Conservation (phyloP, 192 early-diverging fungal species). For the Martensiomyces pterosporus region DNA sequence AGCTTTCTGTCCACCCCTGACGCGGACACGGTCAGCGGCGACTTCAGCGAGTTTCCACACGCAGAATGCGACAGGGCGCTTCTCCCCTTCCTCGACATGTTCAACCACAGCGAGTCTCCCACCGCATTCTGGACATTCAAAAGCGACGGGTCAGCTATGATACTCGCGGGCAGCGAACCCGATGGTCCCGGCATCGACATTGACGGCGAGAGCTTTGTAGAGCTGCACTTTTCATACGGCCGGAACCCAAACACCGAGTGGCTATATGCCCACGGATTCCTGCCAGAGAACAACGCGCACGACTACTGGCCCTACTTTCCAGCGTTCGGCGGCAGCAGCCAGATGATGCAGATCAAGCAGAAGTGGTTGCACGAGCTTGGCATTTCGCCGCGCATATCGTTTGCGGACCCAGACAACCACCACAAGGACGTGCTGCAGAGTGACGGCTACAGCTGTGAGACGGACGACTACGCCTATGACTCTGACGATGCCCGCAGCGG, state of each 20-base stretch:
- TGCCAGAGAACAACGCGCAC: conserved; percentile 17
- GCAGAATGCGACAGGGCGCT: conserved; percentile 21
- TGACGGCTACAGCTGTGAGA: too few relatives aligned
- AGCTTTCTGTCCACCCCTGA: conserved; percentile 10
- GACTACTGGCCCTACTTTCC: conserved; percentile 31
- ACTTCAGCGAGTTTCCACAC: neutral
- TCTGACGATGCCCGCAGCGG: too few relatives aligned
- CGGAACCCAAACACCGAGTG: conserved; percentile 34
- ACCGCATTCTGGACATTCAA: conserved; percentile 15
- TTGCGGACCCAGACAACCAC: conserved; percentile 22
- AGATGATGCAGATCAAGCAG: conserved; percentile 16
- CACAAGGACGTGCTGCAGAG: too few relatives aligned
- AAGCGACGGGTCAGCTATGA: conserved; percentile 11
- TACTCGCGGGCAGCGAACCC: neutral
- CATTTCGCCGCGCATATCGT: conserved; percentile 12
- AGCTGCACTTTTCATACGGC: conserved; percentile 29
- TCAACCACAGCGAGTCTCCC: conserved; percentile 26
- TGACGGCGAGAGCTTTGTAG: neutral
- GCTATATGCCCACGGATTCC: conserved; percentile 37
- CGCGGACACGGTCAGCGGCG: neutral
- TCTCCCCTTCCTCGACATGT: conserved; percentile 27
- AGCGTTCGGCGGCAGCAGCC: conserved; percentile 8
- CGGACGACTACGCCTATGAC: too few relatives aligned
- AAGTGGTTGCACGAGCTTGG: conserved; percentile 33
- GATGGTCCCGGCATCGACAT: neutral